Evolutionary conservation across 2,329 filamentous ascomycete genomes (phyloP).

Genomic region (Cyanodermella asteris): DNA sequence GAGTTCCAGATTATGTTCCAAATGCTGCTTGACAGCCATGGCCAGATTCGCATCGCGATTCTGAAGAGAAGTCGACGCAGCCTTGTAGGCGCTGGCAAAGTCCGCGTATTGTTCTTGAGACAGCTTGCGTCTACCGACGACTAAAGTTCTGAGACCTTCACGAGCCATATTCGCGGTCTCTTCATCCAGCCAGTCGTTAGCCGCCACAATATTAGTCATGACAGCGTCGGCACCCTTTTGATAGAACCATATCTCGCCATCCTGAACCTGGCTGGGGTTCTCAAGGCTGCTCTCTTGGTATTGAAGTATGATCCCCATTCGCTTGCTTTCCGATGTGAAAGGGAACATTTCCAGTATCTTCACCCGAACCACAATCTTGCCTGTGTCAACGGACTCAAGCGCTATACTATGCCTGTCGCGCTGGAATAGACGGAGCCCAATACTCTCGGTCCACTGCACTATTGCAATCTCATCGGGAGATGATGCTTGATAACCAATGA

Average conservation of each 20-base stretch:
- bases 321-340: slow-evolving; percentile 91
- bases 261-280: slow-evolving; percentile 26
- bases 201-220: slow-evolving; percentile 84
- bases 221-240: slow-evolving; percentile 97
- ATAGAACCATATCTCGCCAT: slow-evolving; percentile 88
- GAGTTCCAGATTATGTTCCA: slow-evolving; percentile 77
- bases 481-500: slow-evolving; percentile 84
- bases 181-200: slow-evolving; percentile 97
- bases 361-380: slow-evolving; percentile 57
- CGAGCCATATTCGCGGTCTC: slow-evolving; percentile 99
- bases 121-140: slow-evolving; percentile 79
- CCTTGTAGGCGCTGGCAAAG: slow-evolving; percentile 52
- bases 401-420: slow-evolving; percentile 75
- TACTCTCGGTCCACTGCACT: slow-evolving; percentile 81
- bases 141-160: slow-evolving; percentile 80
- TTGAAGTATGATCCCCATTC: slow-evolving; percentile 91
- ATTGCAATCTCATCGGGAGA: slow-evolving; percentile 98
- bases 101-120: slow-evolving; percentile 59
- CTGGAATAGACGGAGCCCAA: slow-evolving; percentile 64
- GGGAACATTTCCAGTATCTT: slow-evolving; percentile 87
- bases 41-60: slow-evolving; percentile 68
- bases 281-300: slow-evolving; percentile 37
- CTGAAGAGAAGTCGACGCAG: slow-evolving; percentile 60
- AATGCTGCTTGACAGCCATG: slow-evolving; percentile 52
- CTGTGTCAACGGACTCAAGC: slow-evolving; percentile 54